Evolutionary conservation across 768 basidiomycete species (phyloP), one percentile per base, ranked within the genome.

Genomic region (Phanerochaete sordida): DNA sequence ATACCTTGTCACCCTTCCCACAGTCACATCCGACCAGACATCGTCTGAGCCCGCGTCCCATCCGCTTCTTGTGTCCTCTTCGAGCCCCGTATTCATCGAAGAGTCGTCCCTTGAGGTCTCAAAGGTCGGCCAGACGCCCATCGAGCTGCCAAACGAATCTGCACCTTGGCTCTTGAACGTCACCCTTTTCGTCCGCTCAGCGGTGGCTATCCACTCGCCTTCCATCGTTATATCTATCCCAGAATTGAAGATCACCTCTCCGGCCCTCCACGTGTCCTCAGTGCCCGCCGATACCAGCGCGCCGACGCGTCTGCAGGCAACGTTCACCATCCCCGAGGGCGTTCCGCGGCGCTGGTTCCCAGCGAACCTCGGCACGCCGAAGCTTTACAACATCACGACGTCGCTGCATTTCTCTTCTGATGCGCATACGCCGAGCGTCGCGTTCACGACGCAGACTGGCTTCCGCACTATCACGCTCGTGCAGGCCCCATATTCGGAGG

Each of bases 381-480:
- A 79, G 58, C 70, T 84, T 15, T 85, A 85, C 70, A 78, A 84
- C 63, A 67, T 85, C 61, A 78, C 76, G 3, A 72, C 79, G 37
- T 69, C 74, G 3, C 66, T 85, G 26, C 68, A 69, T 26, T 67
- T 77, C 1, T 46, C 57, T 1, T 5, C 21, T 1, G 51, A 57
- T 21, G 39, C 56, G 13, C 26, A 69, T 7, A 35, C 66, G 21
- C 53, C 53, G 8, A 43, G 37, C 16, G 53, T 43, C 21, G 72
- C 68, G 37, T 79, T 81, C 62, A 74, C 73, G 21, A 76, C 76
- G 2, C 77, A 76, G 28, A 83, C 81, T 5, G 83, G 84, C 8
- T 86, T 85, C 72, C 79, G 84, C n/a, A 84, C 84, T 2, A 78
- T 85, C 51, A 73, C 80, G 51, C 77, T 84, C 31, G 74, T 78